Base-by-base conservation (phyloP, 2,329 filamentous ascomycete species). In the Pseudomassariella vexata region DNA sequence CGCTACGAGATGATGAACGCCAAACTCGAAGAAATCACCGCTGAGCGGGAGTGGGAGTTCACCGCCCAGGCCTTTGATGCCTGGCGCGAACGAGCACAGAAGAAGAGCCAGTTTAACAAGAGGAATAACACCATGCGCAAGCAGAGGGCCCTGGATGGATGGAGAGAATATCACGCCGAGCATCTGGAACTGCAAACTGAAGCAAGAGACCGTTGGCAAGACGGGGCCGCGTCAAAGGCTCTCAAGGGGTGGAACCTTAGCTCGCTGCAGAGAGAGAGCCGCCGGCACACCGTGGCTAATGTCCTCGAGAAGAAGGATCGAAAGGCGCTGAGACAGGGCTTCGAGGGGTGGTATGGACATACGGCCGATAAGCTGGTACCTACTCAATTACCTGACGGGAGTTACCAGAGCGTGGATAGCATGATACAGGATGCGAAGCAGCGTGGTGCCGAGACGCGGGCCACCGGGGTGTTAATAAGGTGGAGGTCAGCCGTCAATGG, bases 171-270 rank as follows among this genome's bases (percentile, higher is more conserved):
- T 24, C 38, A 39, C 11, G 32, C 36, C 27, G 30, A 40, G 16
- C 38, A 40, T 9, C 37, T 36, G 28, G 46, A 45, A 16, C 17
- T 47, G 12, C 33, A 38, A 24, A 28, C 30, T 3, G 48, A 49
- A 28, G 47, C 52, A 2, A 33, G 36, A 10, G 42, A 48, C 23
- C 41, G 47, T 26, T 48, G 48, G 41, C 39, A 48, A 35, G 42
- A 42, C 11, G 47, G 31, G 25, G 36, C 42, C 5, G 36, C 38
- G 26, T 38, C 47, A 5, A 45, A 41, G 20, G 47, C 39, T 6
- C 32, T 56, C 24, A 52, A 48, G 34, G 46, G 38, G 10, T 56
- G 53, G 53, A 54, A 52, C 18, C 47, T 52, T 14, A 42, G 44
- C 18, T 44, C 52, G 3, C 34, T 55, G 14, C 52, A 55, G 31